Conservation (phyloP, 306 rosid genomes). For the Sindora glabra region DNA sequence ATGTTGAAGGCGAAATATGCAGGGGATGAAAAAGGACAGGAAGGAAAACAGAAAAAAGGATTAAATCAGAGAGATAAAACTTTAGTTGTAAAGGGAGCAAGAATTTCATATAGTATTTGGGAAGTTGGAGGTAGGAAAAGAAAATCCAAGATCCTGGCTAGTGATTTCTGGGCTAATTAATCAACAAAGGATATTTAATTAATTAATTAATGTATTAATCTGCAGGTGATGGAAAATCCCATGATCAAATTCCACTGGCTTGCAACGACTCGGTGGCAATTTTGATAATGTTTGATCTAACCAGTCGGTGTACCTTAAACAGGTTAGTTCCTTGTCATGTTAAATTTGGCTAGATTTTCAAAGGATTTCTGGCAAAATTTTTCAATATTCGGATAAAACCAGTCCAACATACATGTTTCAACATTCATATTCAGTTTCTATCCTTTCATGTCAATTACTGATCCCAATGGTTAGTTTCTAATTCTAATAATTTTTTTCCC, state of each 20-base stretch:
- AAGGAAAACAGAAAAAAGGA: conserved; percentile 30
- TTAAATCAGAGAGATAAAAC: conserved; percentile 61
- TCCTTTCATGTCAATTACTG: too few relatives aligned
- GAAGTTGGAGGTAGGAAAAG: conserved; percentile 73
- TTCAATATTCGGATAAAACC: too few relatives aligned
- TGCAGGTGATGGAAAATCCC: conserved; percentile 54
- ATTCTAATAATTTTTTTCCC: not conserved
- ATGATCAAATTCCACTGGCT: conserved; percentile 56
- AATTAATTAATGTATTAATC: not conserved
- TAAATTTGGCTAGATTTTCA: not conserved
- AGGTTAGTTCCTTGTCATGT: conserved; percentile 25
- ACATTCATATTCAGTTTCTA: too few relatives aligned
- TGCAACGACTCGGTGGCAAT: conserved; percentile 88
- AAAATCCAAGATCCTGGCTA: not conserved
- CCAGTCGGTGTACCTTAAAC: conserved; percentile 86
- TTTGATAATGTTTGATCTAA: conserved; percentile 91
- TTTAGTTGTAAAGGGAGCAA: conserved; percentile 60
- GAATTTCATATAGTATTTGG: conserved; percentile 83
- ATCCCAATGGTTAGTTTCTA: too few relatives aligned
- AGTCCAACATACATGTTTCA: too few relatives aligned
- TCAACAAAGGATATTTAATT: too few relatives aligned
- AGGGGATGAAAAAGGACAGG: conserved; percentile 46
- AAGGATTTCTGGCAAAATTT: not conserved
- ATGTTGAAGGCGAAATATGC: conserved; percentile 67
- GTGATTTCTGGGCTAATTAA: not conserved